Conservation (phyloP, 352 stramenopile genomes). For the Globisporangium abappressorium region DNA sequence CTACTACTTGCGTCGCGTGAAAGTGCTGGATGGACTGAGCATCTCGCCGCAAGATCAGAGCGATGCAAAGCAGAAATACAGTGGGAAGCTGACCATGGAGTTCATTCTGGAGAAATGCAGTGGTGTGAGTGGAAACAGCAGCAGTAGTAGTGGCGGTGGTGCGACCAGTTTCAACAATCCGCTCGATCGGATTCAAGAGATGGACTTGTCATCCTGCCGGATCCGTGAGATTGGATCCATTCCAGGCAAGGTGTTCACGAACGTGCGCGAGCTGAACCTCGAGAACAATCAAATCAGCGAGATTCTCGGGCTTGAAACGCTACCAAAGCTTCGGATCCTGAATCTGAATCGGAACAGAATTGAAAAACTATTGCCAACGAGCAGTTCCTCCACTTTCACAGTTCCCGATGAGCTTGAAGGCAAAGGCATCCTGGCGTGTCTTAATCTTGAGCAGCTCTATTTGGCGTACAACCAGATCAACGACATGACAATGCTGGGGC, state of each 20-base stretch:
- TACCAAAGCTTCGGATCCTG: slow-evolving; percentile 59
- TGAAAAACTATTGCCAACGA: slow-evolving; percentile 38
- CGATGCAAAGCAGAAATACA: slow-evolving; percentile 86
- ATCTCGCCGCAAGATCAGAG: slow-evolving; percentile 74
- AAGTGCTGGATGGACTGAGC: slow-evolving; percentile 78
- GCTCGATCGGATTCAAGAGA: slow-evolving; percentile 64
- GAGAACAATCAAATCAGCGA: slow-evolving; percentile 86
- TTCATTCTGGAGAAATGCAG: slow-evolving; percentile 82
- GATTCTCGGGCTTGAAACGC: slow-evolving; percentile 55
- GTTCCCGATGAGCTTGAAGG: slow-evolving; percentile 31
- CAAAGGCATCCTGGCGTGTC: slow-evolving; percentile 60
- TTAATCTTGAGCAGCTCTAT: slow-evolving; percentile 66
- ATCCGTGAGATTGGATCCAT: slow-evolving; percentile 68
- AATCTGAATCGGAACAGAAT: slow-evolving; percentile 82
- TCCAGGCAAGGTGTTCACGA: slow-evolving; percentile 54
- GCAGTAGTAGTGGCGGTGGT: slow-evolving; percentile 1
- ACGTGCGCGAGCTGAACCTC: slow-evolving; percentile 71
- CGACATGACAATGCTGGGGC: slow-evolving; percentile 63
- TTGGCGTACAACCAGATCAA: slow-evolving; percentile 80
- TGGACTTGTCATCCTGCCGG: slow-evolving; percentile 72
- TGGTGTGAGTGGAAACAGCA: slow-evolving; percentile 5
- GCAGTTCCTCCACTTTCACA: slow-evolving; percentile 18
- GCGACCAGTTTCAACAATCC: slow-evolving; percentile 8
- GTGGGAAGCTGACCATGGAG: slow-evolving; percentile 80
- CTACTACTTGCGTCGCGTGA: slow-evolving; percentile 76